These are phyloP conservation scores for Sarocladium strictum DNA, from an alignment of 2,329 filamentous ascomycete genomes.

Conservation along the genomic window DNA sequence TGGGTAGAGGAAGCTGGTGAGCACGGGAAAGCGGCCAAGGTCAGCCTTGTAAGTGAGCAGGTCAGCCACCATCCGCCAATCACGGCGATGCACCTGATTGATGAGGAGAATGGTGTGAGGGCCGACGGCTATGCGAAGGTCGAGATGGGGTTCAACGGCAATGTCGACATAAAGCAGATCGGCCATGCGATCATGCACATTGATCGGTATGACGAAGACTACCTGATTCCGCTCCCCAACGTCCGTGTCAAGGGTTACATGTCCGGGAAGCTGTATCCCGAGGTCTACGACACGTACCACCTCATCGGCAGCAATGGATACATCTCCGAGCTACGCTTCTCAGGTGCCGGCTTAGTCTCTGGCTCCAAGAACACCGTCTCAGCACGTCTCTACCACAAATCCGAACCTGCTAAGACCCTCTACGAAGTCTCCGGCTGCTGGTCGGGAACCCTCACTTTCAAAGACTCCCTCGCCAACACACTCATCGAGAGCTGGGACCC, in stretches of 20 bases:
- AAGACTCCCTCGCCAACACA: neutral
- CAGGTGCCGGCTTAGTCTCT: slow-evolving; percentile 33
- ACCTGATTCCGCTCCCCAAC: slow-evolving; percentile 41
- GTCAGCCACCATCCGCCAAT: slow-evolving; percentile 49
- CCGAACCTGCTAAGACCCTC: slow-evolving; percentile 23
- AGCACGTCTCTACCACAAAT: slow-evolving; percentile 34
- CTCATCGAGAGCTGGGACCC: slow-evolving; percentile 1
- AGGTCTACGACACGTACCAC: slow-evolving; percentile 38
- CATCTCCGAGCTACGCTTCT: slow-evolving; percentile 40
- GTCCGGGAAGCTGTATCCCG: slow-evolving; percentile 41
- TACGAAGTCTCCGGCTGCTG: slow-evolving; percentile 14
- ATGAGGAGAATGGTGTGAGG: slow-evolving; percentile 35
- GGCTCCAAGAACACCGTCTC: slow-evolving; percentile 38
- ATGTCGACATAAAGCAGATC: slow-evolving; percentile 43
- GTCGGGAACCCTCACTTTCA: slow-evolving; percentile 13
- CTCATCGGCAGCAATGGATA: slow-evolving; percentile 39
- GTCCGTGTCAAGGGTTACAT: slow-evolving; percentile 42
- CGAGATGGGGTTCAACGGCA: slow-evolving; percentile 45
- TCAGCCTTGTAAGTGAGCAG: slow-evolving; percentile 33
- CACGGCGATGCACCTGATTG: slow-evolving; percentile 44
- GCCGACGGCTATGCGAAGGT: slow-evolving; percentile 46
- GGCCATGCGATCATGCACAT: slow-evolving; percentile 44
- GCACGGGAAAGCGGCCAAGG: slow-evolving; percentile 18
- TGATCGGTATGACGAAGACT: slow-evolving; percentile 43
- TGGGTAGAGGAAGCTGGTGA: slow-evolving; percentile 29